These are phyloP conservation scores for Oryza glaberrima DNA, from an alignment of 176 grass and related monocot genomes.

Conservation along the genomic window DNA sequence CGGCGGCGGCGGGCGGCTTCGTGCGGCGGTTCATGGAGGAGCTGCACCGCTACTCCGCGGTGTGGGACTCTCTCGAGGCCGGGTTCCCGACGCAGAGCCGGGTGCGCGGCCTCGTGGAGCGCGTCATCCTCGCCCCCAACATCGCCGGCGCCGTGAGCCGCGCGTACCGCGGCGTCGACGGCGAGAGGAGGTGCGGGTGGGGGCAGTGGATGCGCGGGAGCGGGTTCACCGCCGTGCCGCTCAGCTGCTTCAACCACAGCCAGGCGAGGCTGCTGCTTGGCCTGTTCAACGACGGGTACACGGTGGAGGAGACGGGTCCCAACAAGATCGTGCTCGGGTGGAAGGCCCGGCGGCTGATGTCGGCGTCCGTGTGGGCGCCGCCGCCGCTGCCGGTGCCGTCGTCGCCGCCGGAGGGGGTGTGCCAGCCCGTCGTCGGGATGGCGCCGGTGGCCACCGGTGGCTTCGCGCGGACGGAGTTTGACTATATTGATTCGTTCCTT, in stretches of 20 bases:
- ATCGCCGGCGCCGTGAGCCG: conserved; percentile 66
- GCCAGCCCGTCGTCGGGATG: conserved; percentile 31
- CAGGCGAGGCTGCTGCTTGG: conserved; percentile 73
- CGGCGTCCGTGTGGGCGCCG: conserved; percentile 65
- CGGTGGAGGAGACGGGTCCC: conserved; percentile 52
- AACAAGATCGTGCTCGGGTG: conserved; percentile 72
- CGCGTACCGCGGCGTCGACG: conserved; percentile 46
- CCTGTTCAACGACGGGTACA: conserved; percentile 75
- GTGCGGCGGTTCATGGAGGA: conserved; percentile 66
- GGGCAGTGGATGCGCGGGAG: conserved; percentile 62
- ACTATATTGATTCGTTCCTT: conserved; percentile 54
- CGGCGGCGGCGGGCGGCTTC: conserved; percentile 27
- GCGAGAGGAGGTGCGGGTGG: conserved; percentile 45
- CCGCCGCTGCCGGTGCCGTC: conserved; percentile 34
- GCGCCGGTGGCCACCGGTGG: conserved; percentile 17
- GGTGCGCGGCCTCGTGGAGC: conserved; percentile 65
- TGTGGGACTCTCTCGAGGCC: conserved; percentile 75
- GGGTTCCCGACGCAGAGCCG: conserved; percentile 69
- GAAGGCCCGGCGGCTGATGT: conserved; percentile 59
- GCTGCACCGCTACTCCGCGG: conserved; percentile 63
- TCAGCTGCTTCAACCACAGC: conserved; percentile 82
- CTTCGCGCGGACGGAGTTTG: conserved; percentile 41
- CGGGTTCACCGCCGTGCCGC: conserved; percentile 49
- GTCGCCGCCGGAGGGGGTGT: neutral
- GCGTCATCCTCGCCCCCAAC: conserved; percentile 66